Evolutionary conservation across 768 basidiomycete genomes (phyloP).

Genomic region (Boletus pseudopeckii): DNA sequence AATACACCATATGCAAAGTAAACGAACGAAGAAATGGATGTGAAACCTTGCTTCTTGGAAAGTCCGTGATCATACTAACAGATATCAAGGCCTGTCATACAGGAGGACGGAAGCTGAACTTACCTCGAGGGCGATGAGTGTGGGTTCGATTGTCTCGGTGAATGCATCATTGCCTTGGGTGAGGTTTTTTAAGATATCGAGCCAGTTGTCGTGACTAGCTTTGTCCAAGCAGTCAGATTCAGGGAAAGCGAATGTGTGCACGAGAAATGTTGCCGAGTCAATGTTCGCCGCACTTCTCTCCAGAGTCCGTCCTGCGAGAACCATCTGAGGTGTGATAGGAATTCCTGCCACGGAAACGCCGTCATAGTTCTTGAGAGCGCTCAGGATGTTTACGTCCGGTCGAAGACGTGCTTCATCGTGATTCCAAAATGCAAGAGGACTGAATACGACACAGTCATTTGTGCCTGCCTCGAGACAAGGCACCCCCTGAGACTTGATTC

Average conservation of each 20-base stretch:
- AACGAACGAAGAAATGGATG: constrained; percentile 65
- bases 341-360: constrained; percentile 56
- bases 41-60: constrained; percentile 45
- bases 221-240: constrained; percentile 67
- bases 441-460: constrained; percentile 64
- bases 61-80: constrained; percentile 52
- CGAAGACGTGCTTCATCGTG: constrained; percentile 53
- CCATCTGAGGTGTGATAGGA: constrained; percentile 68
- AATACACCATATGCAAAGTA: constrained; percentile 77
- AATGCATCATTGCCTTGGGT: constrained; percentile 36
- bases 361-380: constrained; percentile 57
- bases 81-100: constrained; percentile 7
- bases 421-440: constrained; percentile 74
- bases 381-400: constrained; percentile 54
- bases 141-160: constrained; percentile 41
- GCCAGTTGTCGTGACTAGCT: constrained; percentile 62
- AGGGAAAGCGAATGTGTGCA: constrained; percentile 79
- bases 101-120: constrained; percentile 14
- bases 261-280: constrained; percentile 68
- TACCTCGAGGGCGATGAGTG: constrained; percentile 45
- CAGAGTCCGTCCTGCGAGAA: constrained; percentile 63
- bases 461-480: constrained; percentile 53
- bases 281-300: constrained; percentile 50
- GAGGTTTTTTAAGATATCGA: constrained; percentile 48
- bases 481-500: constrained; percentile 37